phyloP scores from a whole-genome alignment of 2,329 filamentous ascomycete genomes.

The Penicillium expansum region DNA sequence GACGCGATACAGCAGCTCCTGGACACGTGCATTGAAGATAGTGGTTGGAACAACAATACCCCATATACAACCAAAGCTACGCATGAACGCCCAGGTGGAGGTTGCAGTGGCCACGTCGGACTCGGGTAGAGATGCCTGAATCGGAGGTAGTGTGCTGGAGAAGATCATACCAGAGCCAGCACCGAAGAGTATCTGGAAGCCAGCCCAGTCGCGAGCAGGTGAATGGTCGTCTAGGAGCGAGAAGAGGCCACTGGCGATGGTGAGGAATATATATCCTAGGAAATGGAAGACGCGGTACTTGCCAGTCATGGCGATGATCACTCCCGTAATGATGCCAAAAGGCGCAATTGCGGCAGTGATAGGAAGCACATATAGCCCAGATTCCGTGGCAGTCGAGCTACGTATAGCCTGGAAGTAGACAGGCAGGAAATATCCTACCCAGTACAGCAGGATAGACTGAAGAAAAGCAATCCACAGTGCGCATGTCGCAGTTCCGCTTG shows the following conservation, averaged over 20 bases:
- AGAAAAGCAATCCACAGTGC: constrained; percentile 14
- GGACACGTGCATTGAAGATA: constrained; percentile 32
- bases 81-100: constrained; percentile 31
- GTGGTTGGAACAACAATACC: constrained; percentile 30
- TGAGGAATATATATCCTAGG: constrained; percentile 28
- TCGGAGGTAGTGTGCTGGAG: constrained; percentile 26
- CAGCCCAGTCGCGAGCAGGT: constrained; percentile 26
- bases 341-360: constrained; percentile 25
- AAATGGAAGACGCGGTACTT: constrained; percentile 33
- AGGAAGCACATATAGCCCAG: constrained; percentile 35
- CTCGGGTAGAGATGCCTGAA: constrained; percentile 31
- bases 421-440: constrained; percentile 38
- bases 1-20: constrained; percentile 15
- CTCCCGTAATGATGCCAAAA: constrained; percentile 30
- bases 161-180: constrained; percentile 29
- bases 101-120: constrained; percentile 28
- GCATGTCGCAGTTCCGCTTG: not conserved
- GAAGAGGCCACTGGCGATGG: constrained; percentile 29
- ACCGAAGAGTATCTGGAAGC: constrained; percentile 30
- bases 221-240: constrained; percentile 26
- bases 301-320: constrained; percentile 35
- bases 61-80: constrained; percentile 33
- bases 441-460: constrained; percentile 15
- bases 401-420: constrained; percentile 49
- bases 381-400: constrained; percentile 30